Base-by-base conservation (phyloP, 306 rosid species). In the Calophaca sinica region DNA sequence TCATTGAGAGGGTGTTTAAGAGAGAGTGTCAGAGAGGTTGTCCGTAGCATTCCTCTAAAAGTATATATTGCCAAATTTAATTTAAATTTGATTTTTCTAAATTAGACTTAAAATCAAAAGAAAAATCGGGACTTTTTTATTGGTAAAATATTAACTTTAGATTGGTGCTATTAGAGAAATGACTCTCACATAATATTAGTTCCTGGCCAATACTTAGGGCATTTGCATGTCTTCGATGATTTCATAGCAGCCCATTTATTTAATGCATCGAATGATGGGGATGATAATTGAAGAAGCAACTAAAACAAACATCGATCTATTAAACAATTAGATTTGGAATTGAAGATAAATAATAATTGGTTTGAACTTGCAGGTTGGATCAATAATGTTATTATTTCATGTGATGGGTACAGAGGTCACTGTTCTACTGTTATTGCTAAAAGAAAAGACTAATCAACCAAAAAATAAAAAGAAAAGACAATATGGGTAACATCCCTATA, bases 401-500 rank as follows among this genome's bases (percentile, higher is more conserved):
- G 36, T 38, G 59, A 55, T 55, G 61, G 54, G 36, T 33, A 6
- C 39, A 57, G 62, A 26, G 62, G 54, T 26, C 31, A 48, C 53
- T 26, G 31, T 48, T 52, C 2, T 20, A 26, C 12, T 57, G 38
- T 58, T 68, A 58, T 7, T 63, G 46, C 29, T 7, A 55, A 73
- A 38, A 20, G 44, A 64, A 72, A 66, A 36, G 29, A 20, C 1
- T 33, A 26, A 74, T 13, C 13, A 68, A 64, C 32, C 15, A 57
- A 2, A 50, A 9, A 50, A 14, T 32, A 11, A 57, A 66, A 45
- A 48, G n/a, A 13, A 62, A 48, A 77, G 49, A 68, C 3, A 48
- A 80, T 61, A 9, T 8, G 57, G 73, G 62, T 68, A 68, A 73
- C 79, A 79, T 79, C 78, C 61, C 39, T 44, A 65, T 33, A 26